These are phyloP conservation scores for Sporothrix pallida DNA, from an alignment of 2,329 filamentous ascomycete genomes.

Conservation along the genomic window DNA sequence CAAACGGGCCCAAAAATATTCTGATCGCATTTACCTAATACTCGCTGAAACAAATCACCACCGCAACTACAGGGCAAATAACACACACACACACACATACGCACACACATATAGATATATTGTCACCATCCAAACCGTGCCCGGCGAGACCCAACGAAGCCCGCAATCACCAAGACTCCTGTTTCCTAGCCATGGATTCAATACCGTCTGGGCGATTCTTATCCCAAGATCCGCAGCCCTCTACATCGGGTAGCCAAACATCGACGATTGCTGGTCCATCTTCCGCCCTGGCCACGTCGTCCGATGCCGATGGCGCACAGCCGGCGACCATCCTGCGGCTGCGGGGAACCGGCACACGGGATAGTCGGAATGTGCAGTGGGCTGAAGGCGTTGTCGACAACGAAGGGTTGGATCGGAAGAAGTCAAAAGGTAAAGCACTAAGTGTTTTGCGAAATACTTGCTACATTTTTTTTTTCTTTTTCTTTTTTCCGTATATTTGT, in stretches of 20 bases:
- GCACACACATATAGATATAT: no score
- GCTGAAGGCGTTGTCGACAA: slow-evolving; percentile 93
- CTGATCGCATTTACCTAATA: background rate
- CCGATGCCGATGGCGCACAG: slow-evolving; percentile 35
- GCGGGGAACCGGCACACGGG: slow-evolving; percentile 54
- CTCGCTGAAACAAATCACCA: background rate
- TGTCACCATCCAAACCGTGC: background rate
- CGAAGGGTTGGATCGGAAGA: slow-evolving; percentile 91
- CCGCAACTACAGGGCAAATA: background rate
- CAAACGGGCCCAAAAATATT: background rate
- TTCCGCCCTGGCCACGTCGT: slow-evolving; percentile 39
- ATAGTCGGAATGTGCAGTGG: slow-evolving; percentile 78
- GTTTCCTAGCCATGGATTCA: background rate
- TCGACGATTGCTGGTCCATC: slow-evolving; percentile 14
- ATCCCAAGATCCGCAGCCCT: background rate
- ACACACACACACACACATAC: no score
- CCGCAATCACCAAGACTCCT: background rate
- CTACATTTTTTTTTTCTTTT: no score
- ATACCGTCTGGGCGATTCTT: background rate
- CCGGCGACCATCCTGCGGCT: slow-evolving; percentile 56
- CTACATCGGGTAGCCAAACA: slow-evolving; percentile 28
- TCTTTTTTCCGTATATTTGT: no score
- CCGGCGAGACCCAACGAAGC: background rate
- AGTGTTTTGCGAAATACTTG: no score
- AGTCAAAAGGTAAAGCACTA: slow-evolving; percentile 75